phyloP scores from a whole-genome alignment of 805 yeast species.

The Nakazawaea wyomingensis region DNA sequence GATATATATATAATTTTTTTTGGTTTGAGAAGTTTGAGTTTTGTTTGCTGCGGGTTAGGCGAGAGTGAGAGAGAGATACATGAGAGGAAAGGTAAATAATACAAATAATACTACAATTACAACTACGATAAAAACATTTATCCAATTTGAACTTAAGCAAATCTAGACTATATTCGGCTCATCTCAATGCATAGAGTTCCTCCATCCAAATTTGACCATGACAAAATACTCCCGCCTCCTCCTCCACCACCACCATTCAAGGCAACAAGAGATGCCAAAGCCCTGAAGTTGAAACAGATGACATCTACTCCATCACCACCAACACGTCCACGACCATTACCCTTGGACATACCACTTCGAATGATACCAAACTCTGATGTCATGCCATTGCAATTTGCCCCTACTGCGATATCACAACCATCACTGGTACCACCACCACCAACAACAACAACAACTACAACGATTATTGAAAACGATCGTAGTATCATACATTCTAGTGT shows the following conservation, averaged over 20 bases:
- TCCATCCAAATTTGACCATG: constrained; percentile 3
- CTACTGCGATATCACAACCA: too few species aligned
- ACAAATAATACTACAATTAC: too few species aligned
- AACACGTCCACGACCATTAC: neutral
- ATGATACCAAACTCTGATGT: neutral
- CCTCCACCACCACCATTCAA: constrained; percentile 11
- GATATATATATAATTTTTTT: too few species aligned
- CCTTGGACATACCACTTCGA: neutral
- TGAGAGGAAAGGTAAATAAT: too few species aligned
- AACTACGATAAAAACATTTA: neutral
- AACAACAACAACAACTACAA: constrained; percentile 1
- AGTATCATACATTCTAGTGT: constrained; percentile 13
- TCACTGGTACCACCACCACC: too few species aligned
- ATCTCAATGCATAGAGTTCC: constrained; percentile 4
- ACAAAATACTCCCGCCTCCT: constrained; percentile 11
- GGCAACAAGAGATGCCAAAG: neutral
- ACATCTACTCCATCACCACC: neutral
- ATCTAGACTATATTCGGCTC: neutral
- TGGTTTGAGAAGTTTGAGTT: too few species aligned
- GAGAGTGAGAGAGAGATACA: too few species aligned
- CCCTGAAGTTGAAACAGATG: neutral
- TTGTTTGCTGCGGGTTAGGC: too few species aligned
- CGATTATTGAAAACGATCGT: constrained; percentile 1
- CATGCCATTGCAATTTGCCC: too few species aligned
- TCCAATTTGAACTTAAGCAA: too few species aligned